Base-by-base conservation (phyloP, 2,329 filamentous ascomycete genomes). In the Fusarium staphyleae region DNA sequence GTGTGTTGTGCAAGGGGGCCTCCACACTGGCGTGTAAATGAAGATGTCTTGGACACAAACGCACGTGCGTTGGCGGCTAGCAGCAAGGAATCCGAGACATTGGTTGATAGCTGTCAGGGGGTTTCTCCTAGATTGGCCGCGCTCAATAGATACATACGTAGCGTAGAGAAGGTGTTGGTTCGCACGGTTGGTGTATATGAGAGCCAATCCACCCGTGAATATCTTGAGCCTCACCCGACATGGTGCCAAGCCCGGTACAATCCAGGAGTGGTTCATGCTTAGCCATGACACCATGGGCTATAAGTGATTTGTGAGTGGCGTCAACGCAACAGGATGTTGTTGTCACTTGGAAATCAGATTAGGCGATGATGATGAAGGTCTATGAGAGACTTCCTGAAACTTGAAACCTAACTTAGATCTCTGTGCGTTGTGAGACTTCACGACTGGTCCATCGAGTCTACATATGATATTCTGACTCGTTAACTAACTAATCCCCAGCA, bases 221-320 rank as follows among this genome's bases (percentile, higher is more conserved):
- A 24, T n/a, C 16, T 35, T 14, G 24, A 37, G 24, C 35, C 33
- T 37, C 24, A 22, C n/a, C 22, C 19, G 32, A 24, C n/a, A n/a
- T 33, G 15, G 26, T 62, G 57, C 52, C 53, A 58, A 62, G 57
- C 15, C 41, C 47, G 28, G n/a, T 61, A 42, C 19, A 41, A 8
- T 28, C 43, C 57, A 13, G 54, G 56, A 49, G 28, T 43, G 28
- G 43, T 24, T 32, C 14, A 33, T 50, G 16, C 40, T 39, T 34
- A 39, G 39, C 33, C 39, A 49, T 52, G 24, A 43, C 16, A 46
- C 41, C 26, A 48, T 46, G 41, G 41, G 39, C 33, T 47, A 49
- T 33, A 28, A n/a, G 19, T 13, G 47, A 30, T 24, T 33, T 41
- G 18, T 28, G 12, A n/a, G 34, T 44, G 33, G 34, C 18, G 37